Evolutionary conservation across 1,139 yeast genomes (phyloP).

Genomic region (Suhomyces anneliseae): DNA sequence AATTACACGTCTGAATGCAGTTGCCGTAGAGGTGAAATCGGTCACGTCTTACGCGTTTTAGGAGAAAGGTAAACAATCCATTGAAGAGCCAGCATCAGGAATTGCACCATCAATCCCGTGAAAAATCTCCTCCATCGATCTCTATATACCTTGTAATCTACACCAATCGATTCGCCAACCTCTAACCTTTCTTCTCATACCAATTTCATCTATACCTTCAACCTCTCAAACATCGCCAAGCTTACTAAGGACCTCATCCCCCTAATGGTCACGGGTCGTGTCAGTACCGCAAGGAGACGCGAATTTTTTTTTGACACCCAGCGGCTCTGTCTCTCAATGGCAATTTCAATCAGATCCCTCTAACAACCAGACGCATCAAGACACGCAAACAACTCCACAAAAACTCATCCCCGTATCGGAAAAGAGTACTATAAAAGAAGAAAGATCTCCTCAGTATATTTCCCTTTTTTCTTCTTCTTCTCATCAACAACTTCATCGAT

Average conservation of each 20-base stretch:
- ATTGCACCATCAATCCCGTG: no score
- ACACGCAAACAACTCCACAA: slow-evolving; percentile 2
- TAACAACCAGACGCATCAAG: slow-evolving; percentile 1
- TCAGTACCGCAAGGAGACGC: neutral
- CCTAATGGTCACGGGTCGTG: slow-evolving; percentile 1
- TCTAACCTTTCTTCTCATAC: neutral
- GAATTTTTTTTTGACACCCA: neutral
- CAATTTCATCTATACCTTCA: neutral
- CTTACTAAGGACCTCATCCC: neutral
- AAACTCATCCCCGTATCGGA: slow-evolving; percentile 2
- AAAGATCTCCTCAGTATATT: neutral
- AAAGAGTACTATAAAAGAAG: slow-evolving; percentile 2
- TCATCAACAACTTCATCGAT: slow-evolving; percentile 1
- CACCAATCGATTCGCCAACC: neutral
- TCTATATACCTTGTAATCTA: neutral
- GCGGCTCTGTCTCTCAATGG: slow-evolving; percentile 1
- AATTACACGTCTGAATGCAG: slow-evolving; percentile 5
- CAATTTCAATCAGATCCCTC: slow-evolving; percentile 2
- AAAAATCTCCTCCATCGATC: neutral
- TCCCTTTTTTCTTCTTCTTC: neutral
- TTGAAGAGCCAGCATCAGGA: slow-evolving; percentile 1
- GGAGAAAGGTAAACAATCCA: slow-evolving; percentile 4
- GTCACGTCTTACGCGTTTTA: slow-evolving; percentile 5
- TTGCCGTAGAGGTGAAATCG: slow-evolving; percentile 4
- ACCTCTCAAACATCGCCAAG: neutral